phyloP scores from a whole-genome alignment of 2,329 filamentous ascomycete genomes.

The Xylaria sp. region DNA sequence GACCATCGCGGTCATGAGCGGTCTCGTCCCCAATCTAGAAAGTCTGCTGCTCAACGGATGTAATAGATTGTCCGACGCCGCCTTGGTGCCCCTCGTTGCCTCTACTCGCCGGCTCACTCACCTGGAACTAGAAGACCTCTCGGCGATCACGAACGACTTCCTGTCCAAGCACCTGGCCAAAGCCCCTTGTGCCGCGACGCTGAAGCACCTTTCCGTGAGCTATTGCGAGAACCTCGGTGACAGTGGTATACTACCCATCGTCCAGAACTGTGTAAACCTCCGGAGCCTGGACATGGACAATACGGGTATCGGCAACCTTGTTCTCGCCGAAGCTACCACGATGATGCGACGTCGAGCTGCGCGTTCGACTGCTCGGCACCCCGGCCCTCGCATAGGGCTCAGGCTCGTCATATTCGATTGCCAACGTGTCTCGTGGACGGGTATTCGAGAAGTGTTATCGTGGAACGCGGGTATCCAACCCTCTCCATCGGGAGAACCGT shows the following conservation, averaged over 20 bases:
- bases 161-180: slow-evolving; percentile 68
- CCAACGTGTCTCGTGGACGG: slow-evolving; percentile 85
- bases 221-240: slow-evolving; percentile 87
- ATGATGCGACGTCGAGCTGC: slow-evolving; percentile 63
- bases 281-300: slow-evolving; percentile 83
- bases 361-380: slow-evolving; percentile 36
- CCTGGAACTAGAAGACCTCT: slow-evolving; percentile 83
- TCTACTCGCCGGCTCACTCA: slow-evolving; percentile 75
- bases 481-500: slow-evolving; percentile 37
- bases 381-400: slow-evolving; percentile 56
- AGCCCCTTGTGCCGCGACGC: slow-evolving; percentile 62
- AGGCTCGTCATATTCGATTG: slow-evolving; percentile 86
- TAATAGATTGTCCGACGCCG: slow-evolving; percentile 64
- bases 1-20: slow-evolving; percentile 65
- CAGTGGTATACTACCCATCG: slow-evolving; percentile 71
- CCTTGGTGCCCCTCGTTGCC: slow-evolving; percentile 65
- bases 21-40: slow-evolving; percentile 73
- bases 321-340: slow-evolving; percentile 77
- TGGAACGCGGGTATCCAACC: slow-evolving; percentile 72
- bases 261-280: slow-evolving; percentile 68
- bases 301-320: slow-evolving; percentile 80
- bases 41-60: slow-evolving; percentile 80
- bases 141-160: slow-evolving; percentile 67
- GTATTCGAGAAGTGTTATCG: slow-evolving; percentile 78
- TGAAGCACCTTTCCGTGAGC: slow-evolving; percentile 80